phyloP scores from a whole-genome alignment of 2,329 filamentous ascomycete species.

The Claviceps spartinae region DNA sequence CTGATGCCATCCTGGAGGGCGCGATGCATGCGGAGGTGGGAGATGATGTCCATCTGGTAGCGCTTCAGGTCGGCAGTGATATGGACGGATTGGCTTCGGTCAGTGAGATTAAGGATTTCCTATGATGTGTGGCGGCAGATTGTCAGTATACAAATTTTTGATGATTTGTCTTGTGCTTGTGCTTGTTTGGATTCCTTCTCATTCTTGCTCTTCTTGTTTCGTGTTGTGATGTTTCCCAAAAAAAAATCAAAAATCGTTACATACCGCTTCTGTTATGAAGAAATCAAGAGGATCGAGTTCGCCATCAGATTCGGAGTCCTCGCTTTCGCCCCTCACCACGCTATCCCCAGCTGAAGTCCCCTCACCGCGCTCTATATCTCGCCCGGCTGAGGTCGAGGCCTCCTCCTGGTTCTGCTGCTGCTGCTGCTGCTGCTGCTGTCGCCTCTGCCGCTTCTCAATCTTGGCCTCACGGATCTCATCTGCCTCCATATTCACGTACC shows the following conservation, averaged over 20 bases:
- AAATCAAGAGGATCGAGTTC: constrained; percentile 9
- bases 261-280: constrained; percentile 31
- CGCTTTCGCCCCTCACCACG: constrained; percentile 25
- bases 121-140: constrained; percentile 9
- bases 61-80: constrained; percentile 65
- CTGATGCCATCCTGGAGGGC: constrained; percentile 69
- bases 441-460: constrained; percentile 13
- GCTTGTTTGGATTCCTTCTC: background rate
- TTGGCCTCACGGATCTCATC: constrained; percentile 9
- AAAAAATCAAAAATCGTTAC: constrained; percentile 4
- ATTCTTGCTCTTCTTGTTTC: background rate
- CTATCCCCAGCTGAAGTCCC: constrained; percentile 23
- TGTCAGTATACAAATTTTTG: too few species aligned
- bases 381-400: too few species aligned
- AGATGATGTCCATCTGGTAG: constrained; percentile 77
- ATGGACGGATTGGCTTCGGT: constrained; percentile 42
- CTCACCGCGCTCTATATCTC: constrained; percentile 6
- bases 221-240: background rate
- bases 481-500: constrained; percentile 63
- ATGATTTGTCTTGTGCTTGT: background rate
- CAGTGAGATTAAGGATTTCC: constrained; percentile 46
- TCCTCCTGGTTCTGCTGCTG: too few species aligned
- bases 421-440: background rate
- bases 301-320: background rate
- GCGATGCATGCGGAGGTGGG: constrained; percentile 78